Evolutionary conservation across 2,329 filamentous ascomycete species (phyloP).

Genomic region (Aspergillus viridinutans): DNA sequence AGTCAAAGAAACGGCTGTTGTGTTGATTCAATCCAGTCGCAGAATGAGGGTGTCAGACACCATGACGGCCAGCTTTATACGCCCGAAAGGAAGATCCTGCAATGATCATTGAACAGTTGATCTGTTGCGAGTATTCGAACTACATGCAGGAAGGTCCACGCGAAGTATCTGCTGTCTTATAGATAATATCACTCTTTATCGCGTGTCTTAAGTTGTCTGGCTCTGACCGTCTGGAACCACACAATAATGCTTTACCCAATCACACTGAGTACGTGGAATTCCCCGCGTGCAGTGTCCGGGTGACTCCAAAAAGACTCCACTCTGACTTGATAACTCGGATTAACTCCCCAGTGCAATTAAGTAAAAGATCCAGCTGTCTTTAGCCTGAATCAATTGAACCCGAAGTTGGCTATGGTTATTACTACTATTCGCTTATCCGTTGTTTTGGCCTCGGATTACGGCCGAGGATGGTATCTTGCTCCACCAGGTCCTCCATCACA

Average conservation of each 20-base stretch:
- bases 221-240: not conserved
- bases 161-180: not conserved
- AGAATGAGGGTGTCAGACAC: not conserved
- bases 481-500: too few relatives aligned
- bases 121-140: not conserved
- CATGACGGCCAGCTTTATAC: not conserved
- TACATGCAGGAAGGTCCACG: conserved; percentile 7
- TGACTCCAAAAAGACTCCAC: not conserved
- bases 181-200: not conserved
- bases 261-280: not conserved
- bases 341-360: not conserved
- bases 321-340: not conserved
- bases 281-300: conserved; percentile 5
- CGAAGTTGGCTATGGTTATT: not conserved
- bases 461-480: not conserved
- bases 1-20: not conserved
- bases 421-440: not conserved
- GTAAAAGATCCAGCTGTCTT: not conserved
- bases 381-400: not conserved
- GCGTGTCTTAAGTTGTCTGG: not conserved
- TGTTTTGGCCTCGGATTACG: not conserved
- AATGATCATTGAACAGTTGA: not conserved
- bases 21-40: not conserved
- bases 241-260: conserved; percentile 2
- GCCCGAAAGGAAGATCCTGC: not conserved